Base-by-base conservation (phyloP, 2,329 filamentous ascomycete species). In the Alternaria arborescens region DNA sequence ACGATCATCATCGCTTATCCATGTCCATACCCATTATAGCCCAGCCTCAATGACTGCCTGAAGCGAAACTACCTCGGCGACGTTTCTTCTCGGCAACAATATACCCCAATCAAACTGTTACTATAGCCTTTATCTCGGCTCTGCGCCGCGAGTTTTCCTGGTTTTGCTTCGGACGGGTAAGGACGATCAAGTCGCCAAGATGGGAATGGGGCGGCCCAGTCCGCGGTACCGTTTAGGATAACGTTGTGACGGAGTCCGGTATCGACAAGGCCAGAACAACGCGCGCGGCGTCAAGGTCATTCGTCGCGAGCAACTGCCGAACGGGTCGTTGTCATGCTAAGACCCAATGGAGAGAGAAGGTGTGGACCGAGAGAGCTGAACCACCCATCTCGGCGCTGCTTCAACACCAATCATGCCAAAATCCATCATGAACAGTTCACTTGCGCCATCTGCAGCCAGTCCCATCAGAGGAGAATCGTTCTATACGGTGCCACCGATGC, bases 31-130 rank as follows among this genome's bases (percentile, higher is more conserved):
- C 24, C 22, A 52, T 20, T n/a, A 41, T 41, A 52, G 26, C 32
- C 20, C 50, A 52, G 50, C 46, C 46, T 50, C 46, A 38, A 36
- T 36, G 12, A 52, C 50, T 18, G 24, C 20, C 22, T 26, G 34
- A 28, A 52, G 34, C 50, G 50, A 52, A 52, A 26, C 36, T 7
- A 30, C 34, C 50, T 52, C 50, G 50, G 34, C 36, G 50, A 52
- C 11, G 50, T 52, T 8, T 30, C 5, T 40, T 11, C 50, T 41
- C 22, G 50, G 36, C 24, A 52, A 11, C 14, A 34, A n/a, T 7
- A n/a, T 38, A 4, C 46, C 24, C 46, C 20, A 50, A 36, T 36
- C 20, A 20, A 46, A 30, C 3, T 8, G 10, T 8, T 7, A 30
- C 43, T 18, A 30, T 8, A 46, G 8, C 46, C 46, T 18, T 36